These are phyloP conservation scores for Ogataea pignaliae DNA, from an alignment of 805 yeast species.

Conservation along the genomic window DNA sequence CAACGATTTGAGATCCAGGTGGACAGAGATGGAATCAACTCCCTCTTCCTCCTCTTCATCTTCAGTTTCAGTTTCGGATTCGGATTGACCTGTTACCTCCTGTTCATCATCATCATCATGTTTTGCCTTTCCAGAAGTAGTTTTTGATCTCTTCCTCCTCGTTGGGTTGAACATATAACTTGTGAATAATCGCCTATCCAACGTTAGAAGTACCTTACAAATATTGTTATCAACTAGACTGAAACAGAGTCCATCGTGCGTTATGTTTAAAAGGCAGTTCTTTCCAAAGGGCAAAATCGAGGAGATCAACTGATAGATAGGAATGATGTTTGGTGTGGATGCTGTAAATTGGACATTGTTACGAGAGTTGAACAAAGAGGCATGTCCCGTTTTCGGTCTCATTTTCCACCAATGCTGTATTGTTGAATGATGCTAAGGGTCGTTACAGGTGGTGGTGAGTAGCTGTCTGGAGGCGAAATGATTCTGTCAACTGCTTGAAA, in stretches of 20 bases:
- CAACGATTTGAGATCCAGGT: conserved; percentile 42
- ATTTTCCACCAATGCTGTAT: no score
- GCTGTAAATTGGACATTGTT: conserved; percentile 22
- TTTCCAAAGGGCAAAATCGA: conserved; percentile 29
- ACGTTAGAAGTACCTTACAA: conserved; percentile 32
- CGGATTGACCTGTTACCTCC: background rate
- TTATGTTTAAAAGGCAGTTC: conserved; percentile 31
- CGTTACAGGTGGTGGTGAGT: no score
- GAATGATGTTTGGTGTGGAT: conserved; percentile 21
- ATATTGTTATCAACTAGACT: conserved; percentile 44
- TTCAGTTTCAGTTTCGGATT: conserved; percentile 7
- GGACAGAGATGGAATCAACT: conserved; percentile 25
- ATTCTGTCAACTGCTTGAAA: no score
- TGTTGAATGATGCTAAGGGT: no score
- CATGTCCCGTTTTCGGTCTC: no score
- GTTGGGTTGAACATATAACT: conserved; percentile 25
- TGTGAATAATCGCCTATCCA: conserved; percentile 35
- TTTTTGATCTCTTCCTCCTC: background rate
- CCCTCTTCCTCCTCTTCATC: conserved; percentile 8
- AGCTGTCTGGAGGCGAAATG: no score
- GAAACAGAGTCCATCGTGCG: conserved; percentile 48
- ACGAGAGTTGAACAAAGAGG: background rate
- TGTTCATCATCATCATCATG: conserved; percentile 10
- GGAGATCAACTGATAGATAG: conserved; percentile 24
- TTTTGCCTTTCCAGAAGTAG: no score